Percentiles rank a stretch among this genome's conserved stretches.
phyloP scores from a whole-genome alignment of 2,329 filamentous ascomycete species.

The Chalaropsis thielavioides region DNA sequence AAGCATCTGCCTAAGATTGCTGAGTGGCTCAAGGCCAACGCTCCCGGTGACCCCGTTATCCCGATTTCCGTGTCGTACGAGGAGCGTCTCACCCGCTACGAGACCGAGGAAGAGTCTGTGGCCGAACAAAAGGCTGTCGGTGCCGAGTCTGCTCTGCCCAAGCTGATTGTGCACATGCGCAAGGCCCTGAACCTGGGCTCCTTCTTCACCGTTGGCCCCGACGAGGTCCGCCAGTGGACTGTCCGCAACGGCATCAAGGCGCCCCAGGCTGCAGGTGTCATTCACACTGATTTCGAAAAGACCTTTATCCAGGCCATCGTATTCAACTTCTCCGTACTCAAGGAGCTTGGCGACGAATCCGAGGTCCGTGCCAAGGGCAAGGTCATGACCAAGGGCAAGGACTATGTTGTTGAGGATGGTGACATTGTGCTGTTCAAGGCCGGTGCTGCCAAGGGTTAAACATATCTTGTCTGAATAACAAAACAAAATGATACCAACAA shows the following conservation, averaged over 20 bases:
- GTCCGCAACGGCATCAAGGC: constrained; percentile 92
- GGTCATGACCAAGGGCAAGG: constrained; percentile 96
- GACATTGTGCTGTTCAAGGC: constrained; percentile 81
- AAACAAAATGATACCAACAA: constrained; percentile 15
- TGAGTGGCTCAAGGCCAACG: constrained; percentile 89
- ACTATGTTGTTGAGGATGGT: constrained; percentile 79
- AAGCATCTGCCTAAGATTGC: constrained; percentile 91
- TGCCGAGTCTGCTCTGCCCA: constrained; percentile 78
- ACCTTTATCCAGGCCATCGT: constrained; percentile 96
- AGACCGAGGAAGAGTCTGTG: constrained; percentile 57
- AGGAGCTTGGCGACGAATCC: constrained; percentile 77
- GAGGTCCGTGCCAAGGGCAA: constrained; percentile 89
- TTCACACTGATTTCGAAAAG: constrained; percentile 98
- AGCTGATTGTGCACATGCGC: constrained; percentile 86
- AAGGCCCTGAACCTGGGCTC: constrained; percentile 77
- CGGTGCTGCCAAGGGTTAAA: constrained; percentile 59
- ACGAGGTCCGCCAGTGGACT: constrained; percentile 98
- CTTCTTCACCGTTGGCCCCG: constrained; percentile 93
- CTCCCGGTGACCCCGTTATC: constrained; percentile 75
- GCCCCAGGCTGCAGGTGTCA: constrained; percentile 93
- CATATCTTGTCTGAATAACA: constrained; percentile 3
- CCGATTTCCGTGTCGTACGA: constrained; percentile 88
- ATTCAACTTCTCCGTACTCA: constrained; percentile 72
- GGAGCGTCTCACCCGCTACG: constrained; percentile 73
- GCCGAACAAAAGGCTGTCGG: constrained; percentile 84